phyloP scores from a whole-genome alignment of 176 grass and related monocot species.

The Ensete glaucum region DNA sequence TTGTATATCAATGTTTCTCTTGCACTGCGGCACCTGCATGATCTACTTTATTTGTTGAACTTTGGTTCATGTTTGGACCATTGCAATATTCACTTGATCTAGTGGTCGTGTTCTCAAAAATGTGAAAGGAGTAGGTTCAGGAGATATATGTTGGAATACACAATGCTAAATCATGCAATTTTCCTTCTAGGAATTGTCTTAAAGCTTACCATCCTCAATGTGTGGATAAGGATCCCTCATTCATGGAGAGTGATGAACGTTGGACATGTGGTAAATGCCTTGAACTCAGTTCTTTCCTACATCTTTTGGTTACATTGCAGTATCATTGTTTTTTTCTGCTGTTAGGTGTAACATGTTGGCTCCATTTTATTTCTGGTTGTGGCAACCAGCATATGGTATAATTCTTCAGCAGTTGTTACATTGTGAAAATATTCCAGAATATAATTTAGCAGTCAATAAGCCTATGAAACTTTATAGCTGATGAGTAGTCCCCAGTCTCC shows the following conservation, averaged over 20 bases:
- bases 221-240: conserved; percentile 23
- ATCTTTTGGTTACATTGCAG: conserved; percentile 14
- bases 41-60: not conserved
- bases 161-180: conserved; percentile 19
- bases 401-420: too few relatives aligned
- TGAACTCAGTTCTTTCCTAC: not conserved
- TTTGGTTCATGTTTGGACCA: not conserved
- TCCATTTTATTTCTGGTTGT: not conserved
- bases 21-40: too few relatives aligned
- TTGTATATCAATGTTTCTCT: too few relatives aligned
- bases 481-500: not conserved
- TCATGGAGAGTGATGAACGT: conserved; percentile 27
- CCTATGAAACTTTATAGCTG: not conserved
- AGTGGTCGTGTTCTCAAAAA: not conserved
- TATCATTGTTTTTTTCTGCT: not conserved
- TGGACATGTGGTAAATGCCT: conserved; percentile 57
- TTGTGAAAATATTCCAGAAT: too few relatives aligned
- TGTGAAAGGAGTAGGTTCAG: not conserved
- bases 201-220: conserved; percentile 66
- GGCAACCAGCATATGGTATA: not conserved
- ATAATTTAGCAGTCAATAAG: too few relatives aligned
- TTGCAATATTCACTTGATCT: not conserved
- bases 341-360: not conserved
- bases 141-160: not conserved
- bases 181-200: conserved; percentile 59